phyloP scores from a whole-genome alignment of 108 stramenopile species.

The Schizochytrium sp. region DNA sequence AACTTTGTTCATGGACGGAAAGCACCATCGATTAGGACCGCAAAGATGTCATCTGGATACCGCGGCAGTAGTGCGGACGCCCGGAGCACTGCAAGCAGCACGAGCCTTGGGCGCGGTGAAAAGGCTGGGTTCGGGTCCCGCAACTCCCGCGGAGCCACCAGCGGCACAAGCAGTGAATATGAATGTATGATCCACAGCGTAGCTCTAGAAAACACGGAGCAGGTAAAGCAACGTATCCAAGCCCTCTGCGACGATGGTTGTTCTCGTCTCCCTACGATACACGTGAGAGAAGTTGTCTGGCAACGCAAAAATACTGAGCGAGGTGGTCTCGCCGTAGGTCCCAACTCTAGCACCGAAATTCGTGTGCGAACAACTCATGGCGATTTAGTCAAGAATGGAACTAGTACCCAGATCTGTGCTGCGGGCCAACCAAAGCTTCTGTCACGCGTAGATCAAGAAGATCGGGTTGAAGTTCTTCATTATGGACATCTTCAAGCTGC shows the following conservation, averaged over 20 bases:
- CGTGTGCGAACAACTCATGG: constrained; percentile 8
- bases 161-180: background rate
- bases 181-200: constrained; percentile 51
- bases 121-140: background rate
- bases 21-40: no score
- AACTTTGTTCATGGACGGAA: no score
- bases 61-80: no score
- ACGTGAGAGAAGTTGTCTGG: background rate
- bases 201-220: background rate
- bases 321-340: background rate
- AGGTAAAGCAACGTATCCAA: background rate
- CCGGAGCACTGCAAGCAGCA: no score
- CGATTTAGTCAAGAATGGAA: background rate
- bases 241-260: constrained; percentile 54
- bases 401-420: background rate
- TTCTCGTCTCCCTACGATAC: background rate
- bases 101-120: no score
- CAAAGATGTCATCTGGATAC: no score
- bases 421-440: background rate
- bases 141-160: background rate
- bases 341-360: background rate
- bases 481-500: background rate
- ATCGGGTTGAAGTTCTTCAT: constrained; percentile 12
- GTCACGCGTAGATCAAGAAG: constrained; percentile 6
- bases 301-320: constrained; percentile 23